Conservation (phyloP, 1,139 yeast genomes). For the Nakaseomyces uthaithaninus region DNA sequence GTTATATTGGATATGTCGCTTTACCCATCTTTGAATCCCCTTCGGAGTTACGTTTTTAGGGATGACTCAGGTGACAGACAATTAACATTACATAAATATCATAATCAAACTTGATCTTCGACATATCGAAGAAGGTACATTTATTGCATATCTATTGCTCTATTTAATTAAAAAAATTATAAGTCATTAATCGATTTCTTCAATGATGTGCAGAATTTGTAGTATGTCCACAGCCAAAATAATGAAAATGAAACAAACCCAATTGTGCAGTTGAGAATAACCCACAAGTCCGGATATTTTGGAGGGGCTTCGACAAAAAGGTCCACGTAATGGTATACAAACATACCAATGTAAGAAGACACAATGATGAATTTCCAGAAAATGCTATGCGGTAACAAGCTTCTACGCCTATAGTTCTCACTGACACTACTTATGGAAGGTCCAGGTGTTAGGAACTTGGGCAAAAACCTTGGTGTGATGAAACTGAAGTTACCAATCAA, state of each 20-base stretch:
- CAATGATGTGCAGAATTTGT: constrained; percentile 38
- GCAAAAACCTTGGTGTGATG: constrained; percentile 37
- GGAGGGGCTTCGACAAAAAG: constrained; percentile 44
- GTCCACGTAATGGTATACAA: constrained; percentile 50
- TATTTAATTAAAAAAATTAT: constrained; percentile 8
- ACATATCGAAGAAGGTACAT: too few relatives aligned
- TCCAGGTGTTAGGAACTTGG: constrained; percentile 38
- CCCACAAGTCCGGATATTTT: constrained; percentile 77
- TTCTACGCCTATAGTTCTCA: constrained; percentile 34
- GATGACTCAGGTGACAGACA: constrained; percentile 4
- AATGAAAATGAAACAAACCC: constrained; percentile 69
- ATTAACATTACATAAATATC: too few relatives aligned
- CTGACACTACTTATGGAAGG: constrained; percentile 34
- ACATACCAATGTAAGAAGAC: constrained; percentile 51
- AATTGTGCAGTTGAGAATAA: constrained; percentile 60
- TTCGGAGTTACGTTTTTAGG: not conserved
- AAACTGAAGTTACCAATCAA: constrained; percentile 54
- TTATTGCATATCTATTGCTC: too few relatives aligned
- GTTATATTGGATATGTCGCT: too few relatives aligned
- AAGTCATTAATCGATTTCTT: constrained; percentile 23
- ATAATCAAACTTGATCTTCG: too few relatives aligned
- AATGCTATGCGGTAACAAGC: constrained; percentile 43
- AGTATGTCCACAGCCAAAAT: constrained; percentile 72
- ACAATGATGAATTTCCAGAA: constrained; percentile 52
- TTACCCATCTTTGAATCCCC: not conserved